Evolutionary conservation across 2,329 filamentous ascomycete genomes (phyloP).

Genomic region (Gnomoniopsis sp.): DNA sequence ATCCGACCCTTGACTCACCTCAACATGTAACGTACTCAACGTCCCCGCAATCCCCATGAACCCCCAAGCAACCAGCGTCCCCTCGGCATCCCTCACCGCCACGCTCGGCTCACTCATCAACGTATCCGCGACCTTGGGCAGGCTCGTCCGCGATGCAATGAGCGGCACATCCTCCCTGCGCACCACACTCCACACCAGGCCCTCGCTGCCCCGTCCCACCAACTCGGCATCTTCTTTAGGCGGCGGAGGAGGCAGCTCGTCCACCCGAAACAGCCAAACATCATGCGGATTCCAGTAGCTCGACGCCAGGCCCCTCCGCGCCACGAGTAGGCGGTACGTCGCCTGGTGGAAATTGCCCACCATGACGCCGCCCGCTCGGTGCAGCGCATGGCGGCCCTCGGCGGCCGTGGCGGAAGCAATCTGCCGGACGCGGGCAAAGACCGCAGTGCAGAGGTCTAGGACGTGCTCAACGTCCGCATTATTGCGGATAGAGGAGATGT

Average conservation of each 20-base stretch:
- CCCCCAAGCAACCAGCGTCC: slow-evolving; percentile 59
- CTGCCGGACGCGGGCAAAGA: slow-evolving; percentile 25
- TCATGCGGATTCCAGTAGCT: slow-evolving; percentile 38
- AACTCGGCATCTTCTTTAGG: background rate
- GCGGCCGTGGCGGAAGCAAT: slow-evolving; percentile 24
- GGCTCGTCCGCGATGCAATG: slow-evolving; percentile 52
- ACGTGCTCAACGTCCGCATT: slow-evolving; percentile 28
- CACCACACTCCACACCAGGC: slow-evolving; percentile 54
- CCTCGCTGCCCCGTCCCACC: slow-evolving; percentile 22
- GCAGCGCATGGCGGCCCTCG: slow-evolving; percentile 12
- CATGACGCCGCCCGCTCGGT: slow-evolving; percentile 31
- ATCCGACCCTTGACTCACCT: slow-evolving; percentile 18
- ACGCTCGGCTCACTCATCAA: slow-evolving; percentile 43
- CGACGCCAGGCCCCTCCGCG: slow-evolving; percentile 24
- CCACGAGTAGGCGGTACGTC: slow-evolving; percentile 21
- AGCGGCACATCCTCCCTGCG: slow-evolving; percentile 49
- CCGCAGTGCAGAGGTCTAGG: slow-evolving; percentile 26
- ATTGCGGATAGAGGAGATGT: slow-evolving; percentile 1
- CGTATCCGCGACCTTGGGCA: slow-evolving; percentile 51
- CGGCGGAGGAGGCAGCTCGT: slow-evolving; percentile 36
- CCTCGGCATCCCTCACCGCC: slow-evolving; percentile 42
- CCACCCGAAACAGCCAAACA: slow-evolving; percentile 57
- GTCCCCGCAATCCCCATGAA: slow-evolving; percentile 45
- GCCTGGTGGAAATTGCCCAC: slow-evolving; percentile 31
- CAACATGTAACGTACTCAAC: slow-evolving; percentile 25